Evolutionary conservation across 2,329 filamentous ascomycete genomes (phyloP), one percentile per base, ranked within the genome.

Genomic region (Daldinia eschscholtzii): DNA sequence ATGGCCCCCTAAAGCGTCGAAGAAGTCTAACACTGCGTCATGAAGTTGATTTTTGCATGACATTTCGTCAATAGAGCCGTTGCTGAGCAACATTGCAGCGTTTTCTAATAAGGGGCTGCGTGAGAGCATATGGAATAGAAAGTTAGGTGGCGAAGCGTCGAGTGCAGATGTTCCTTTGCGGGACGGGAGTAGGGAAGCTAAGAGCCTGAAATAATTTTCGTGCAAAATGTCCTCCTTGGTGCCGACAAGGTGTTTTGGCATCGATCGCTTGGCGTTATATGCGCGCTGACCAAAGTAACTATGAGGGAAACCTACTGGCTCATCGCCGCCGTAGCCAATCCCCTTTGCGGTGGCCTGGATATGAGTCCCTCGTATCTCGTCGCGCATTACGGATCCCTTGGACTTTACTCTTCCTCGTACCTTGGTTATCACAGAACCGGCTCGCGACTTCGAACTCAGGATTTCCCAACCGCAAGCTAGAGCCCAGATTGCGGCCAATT

Each of bases 11-110:
- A 86, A 63, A 0, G 73, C 68, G 1, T 75, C 63, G 2, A 86
- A 59, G 63, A 87, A 82, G 23, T 76, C 73, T 6, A 86, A 68
- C 2, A 84, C 70, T 2, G 74, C 75, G 6, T 74, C 70, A 67
- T 85, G 84, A 0, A 85, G 67, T 0, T 65, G 30, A 6, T 56
- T 46, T 0, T 71, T 71, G 1, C 48, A 41, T 13, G 70, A 59
- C 3, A 79, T 75, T 12, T 80, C 78, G 2, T 77, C 76, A 2
- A 75, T 65, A 2, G 70, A 72, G 42, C 71, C 65, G 35, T 64
- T 72, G 6, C 60, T 59, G 6, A 76, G 60, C 52, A 75, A 55
- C 2, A 12, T 44, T 6, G 73, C 70, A 9, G 65, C 68, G 5
- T 58, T 52, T 15, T 68, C 60, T n/a, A 75, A 30, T 6, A 75